A percentile compares a stretch with the other conserved stretches of the same genome.
These are phyloP conservation scores for Choricystis sp. DNA, from an alignment of 139 green algal species.

Conservation along the genomic window DNA sequence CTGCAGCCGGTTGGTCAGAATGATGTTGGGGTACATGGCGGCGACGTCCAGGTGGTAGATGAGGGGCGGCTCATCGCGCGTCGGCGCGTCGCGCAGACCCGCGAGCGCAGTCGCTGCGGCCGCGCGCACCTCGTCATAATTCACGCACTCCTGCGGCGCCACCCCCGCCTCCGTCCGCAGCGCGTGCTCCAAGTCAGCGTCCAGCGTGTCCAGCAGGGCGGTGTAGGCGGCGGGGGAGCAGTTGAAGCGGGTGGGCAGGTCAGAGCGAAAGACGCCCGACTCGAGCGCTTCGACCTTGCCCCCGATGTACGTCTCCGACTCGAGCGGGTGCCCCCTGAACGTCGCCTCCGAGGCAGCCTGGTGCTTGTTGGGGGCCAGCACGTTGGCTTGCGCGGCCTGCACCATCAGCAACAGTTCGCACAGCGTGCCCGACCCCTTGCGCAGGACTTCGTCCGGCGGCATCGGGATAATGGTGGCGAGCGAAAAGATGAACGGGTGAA, in stretches of 20 bases:
- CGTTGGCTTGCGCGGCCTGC: slow-evolving; percentile 46
- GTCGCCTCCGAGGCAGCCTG: slow-evolving; percentile 38
- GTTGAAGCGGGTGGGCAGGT: slow-evolving; percentile 80
- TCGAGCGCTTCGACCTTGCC: slow-evolving; percentile 79
- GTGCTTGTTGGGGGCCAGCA: slow-evolving; percentile 96
- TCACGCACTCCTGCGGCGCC: slow-evolving; percentile 34
- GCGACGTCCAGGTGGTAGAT: slow-evolving; percentile 98
- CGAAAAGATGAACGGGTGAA: slow-evolving; percentile 98
- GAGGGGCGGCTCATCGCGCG: slow-evolving; percentile 66
- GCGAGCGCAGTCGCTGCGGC: slow-evolving; percentile 47
- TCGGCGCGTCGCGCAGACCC: slow-evolving; percentile 57
- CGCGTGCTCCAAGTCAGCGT: slow-evolving; percentile 76
- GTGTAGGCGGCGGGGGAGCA: slow-evolving; percentile 58
- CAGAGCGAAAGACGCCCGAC: slow-evolving; percentile 76
- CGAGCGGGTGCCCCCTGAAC: slow-evolving; percentile 64
- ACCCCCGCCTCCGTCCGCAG: slow-evolving; percentile 37
- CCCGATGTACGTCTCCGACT: slow-evolving; percentile 97
- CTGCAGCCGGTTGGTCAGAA: slow-evolving; percentile 88
- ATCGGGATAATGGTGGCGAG: slow-evolving; percentile 97
- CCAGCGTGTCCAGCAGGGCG: slow-evolving; percentile 75
- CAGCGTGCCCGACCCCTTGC: slow-evolving; percentile 88
- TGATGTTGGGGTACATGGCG: slow-evolving; percentile 99
- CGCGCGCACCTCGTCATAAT: slow-evolving; percentile 46
- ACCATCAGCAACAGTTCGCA: slow-evolving; percentile 98
- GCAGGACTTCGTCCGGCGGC: slow-evolving; percentile 89